phyloP scores from a whole-genome alignment of 805 yeast species.

The Wickerhamiella kurtzmanii region DNA sequence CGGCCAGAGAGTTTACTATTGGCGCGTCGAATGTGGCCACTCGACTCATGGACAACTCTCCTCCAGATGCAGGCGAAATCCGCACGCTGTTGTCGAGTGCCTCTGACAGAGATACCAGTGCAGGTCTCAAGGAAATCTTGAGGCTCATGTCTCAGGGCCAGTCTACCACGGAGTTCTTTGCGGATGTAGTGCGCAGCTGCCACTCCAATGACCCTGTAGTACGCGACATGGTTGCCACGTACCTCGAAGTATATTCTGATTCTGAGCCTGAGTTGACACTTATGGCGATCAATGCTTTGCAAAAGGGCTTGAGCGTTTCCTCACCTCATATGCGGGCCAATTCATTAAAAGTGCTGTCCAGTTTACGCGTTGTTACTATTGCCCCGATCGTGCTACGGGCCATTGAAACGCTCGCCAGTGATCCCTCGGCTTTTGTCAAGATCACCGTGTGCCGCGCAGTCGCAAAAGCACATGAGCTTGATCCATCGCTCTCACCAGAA shows the following conservation, averaged over 20 bases:
- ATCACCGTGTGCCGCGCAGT: slow-evolving; percentile 67
- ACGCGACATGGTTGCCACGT: slow-evolving; percentile 62
- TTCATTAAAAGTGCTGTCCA: slow-evolving; percentile 66
- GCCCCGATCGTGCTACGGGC: slow-evolving; percentile 66
- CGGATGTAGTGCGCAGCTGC: slow-evolving; percentile 76
- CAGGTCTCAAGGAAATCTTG: slow-evolving; percentile 44
- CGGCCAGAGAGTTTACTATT: slow-evolving; percentile 64
- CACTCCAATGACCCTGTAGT: slow-evolving; percentile 53
- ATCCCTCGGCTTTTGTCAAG: slow-evolving; percentile 66
- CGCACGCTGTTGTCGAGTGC: slow-evolving; percentile 52
- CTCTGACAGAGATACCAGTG: slow-evolving; percentile 47
- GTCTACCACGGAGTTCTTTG: slow-evolving; percentile 38
- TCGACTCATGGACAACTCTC: slow-evolving; percentile 41
- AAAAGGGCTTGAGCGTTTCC: slow-evolving; percentile 55
- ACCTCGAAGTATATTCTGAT: slow-evolving; percentile 65
- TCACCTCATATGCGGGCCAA: slow-evolving; percentile 55
- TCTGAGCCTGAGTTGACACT: slow-evolving; percentile 80
- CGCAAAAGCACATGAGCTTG: slow-evolving; percentile 39
- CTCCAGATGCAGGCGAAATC: slow-evolving; percentile 50
- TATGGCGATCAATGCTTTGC: slow-evolving; percentile 81
- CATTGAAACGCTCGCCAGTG: slow-evolving; percentile 52
- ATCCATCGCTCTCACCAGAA: slow-evolving; percentile 34
- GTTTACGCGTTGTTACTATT: slow-evolving; percentile 70
- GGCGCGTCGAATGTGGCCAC: slow-evolving; percentile 73
- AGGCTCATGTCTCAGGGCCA: slow-evolving; percentile 21